Conservation (phyloP, 2,329 filamentous ascomycete species). For the Emergomyces pasteurianus region DNA sequence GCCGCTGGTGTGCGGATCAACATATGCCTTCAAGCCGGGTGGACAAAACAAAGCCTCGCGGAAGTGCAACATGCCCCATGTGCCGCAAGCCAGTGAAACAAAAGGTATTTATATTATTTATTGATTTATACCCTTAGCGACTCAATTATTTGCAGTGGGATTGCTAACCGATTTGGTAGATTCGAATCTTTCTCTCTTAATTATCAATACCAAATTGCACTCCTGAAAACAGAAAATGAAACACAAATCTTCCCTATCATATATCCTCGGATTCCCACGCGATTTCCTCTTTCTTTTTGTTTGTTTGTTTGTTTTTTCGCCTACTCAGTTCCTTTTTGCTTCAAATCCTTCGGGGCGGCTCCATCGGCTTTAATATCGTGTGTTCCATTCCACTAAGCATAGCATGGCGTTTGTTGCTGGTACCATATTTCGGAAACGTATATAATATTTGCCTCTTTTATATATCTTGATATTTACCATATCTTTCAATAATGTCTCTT, state of each 20-base stretch:
- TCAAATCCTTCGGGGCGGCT: not conserved
- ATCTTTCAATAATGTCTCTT: not conserved
- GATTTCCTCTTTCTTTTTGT: not conserved
- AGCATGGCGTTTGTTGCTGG: slow-evolving; percentile 1
- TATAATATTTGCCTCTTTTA: not conserved
- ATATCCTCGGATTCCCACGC: not conserved
- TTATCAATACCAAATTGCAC: not conserved
- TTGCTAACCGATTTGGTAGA: slow-evolving; percentile 1
- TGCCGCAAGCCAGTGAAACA: slow-evolving; percentile 18
- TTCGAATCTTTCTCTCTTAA: slow-evolving; percentile 5
- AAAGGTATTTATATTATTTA: slow-evolving; percentile 20
- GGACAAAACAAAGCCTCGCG: slow-evolving; percentile 17
- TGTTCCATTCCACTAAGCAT: not conserved
- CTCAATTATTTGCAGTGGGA: not conserved
- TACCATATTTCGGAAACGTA: not conserved
- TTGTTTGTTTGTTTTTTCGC: too few relatives aligned
- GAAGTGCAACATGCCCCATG: slow-evolving; percentile 17
- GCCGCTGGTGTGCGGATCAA: slow-evolving; percentile 43
- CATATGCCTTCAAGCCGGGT: slow-evolving; percentile 34
- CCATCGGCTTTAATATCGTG: not conserved
- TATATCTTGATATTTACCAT: not conserved
- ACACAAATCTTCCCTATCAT: too few relatives aligned
- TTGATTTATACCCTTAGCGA: not conserved
- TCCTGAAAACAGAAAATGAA: not conserved
- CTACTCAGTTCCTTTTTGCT: not conserved